Conservation (phyloP, 352 stramenopile species). For the Globisporangium okanoganense region DNA sequence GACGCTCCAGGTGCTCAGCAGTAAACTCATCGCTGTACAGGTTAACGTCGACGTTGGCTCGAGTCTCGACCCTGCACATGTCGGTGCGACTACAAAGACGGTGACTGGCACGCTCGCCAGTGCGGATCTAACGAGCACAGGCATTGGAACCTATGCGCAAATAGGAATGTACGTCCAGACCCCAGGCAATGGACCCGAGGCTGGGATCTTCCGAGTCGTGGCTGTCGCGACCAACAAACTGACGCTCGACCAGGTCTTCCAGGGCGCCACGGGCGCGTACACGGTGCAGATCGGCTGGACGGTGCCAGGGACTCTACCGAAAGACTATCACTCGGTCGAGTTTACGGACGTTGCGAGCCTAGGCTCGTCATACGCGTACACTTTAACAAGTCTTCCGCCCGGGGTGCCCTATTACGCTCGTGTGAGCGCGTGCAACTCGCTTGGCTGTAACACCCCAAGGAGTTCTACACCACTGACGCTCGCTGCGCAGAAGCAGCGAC, state of each 20-base stretch:
- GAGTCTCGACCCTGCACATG: slow-evolving; percentile 35
- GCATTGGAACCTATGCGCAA: slow-evolving; percentile 30
- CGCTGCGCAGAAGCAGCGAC: slow-evolving; percentile 82
- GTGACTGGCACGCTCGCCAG: slow-evolving; percentile 26
- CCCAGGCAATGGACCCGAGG: slow-evolving; percentile 24
- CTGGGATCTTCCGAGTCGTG: slow-evolving; percentile 43
- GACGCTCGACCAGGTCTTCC: slow-evolving; percentile 44
- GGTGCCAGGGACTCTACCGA: slow-evolving; percentile 49
- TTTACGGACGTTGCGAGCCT: not conserved
- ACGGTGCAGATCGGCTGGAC: slow-evolving; percentile 53
- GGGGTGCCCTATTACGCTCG: slow-evolving; percentile 83
- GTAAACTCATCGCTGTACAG: slow-evolving; percentile 29
- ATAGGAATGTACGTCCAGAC: slow-evolving; percentile 61
- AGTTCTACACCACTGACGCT: slow-evolving; percentile 67
- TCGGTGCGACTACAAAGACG: slow-evolving; percentile 35
- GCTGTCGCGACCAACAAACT: slow-evolving; percentile 44
- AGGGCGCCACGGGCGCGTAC: slow-evolving; percentile 31
- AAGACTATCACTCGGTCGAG: slow-evolving; percentile 49
- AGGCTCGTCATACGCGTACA: slow-evolving; percentile 33
- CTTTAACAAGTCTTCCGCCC: slow-evolving; percentile 58
- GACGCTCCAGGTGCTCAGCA: slow-evolving; percentile 33
- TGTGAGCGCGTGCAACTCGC: slow-evolving; percentile 87
- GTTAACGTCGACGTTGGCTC: slow-evolving; percentile 36
- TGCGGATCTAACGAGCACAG: slow-evolving; percentile 32
- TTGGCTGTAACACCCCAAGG: slow-evolving; percentile 87